Conservation (phyloP, 2,329 filamentous ascomycete genomes). For the Aureobasidium sp. region DNA sequence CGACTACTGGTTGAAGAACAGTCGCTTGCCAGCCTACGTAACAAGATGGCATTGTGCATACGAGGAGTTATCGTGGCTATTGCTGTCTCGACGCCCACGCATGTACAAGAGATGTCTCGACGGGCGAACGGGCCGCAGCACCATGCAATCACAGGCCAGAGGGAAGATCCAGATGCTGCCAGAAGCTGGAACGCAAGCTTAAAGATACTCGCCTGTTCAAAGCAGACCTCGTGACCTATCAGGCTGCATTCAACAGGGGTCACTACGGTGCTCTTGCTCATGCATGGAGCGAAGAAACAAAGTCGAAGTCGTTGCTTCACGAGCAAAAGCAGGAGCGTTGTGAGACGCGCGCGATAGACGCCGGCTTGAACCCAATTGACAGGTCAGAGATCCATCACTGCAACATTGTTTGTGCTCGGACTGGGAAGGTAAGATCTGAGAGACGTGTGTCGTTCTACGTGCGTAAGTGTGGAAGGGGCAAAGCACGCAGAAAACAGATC, state of each 20-base stretch:
- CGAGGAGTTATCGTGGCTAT: neutral
- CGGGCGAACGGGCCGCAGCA: constrained; percentile 3
- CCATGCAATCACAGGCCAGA: neutral
- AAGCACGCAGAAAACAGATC: neutral
- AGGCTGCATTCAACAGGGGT: neutral
- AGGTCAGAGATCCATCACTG: neutral
- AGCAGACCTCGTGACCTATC: neutral
- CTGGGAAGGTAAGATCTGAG: neutral
- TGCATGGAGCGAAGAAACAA: constrained; percentile 1
- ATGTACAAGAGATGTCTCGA: neutral
- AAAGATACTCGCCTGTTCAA: neutral
- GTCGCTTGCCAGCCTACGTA: neutral
- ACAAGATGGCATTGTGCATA: neutral
- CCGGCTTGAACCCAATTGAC: constrained; percentile 12
- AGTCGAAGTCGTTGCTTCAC: neutral
- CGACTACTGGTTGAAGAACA: neutral
- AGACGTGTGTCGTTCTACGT: neutral
- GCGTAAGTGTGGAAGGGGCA: neutral
- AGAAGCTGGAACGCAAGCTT: neutral
- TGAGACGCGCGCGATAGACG: constrained; percentile 9
- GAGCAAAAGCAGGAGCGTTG: neutral
- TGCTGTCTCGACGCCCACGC: neutral
- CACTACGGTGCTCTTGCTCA: neutral
- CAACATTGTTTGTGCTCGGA: neutral
- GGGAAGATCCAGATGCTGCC: neutral